Percentiles rank a stretch among this genome's conserved stretches.
Evolutionary conservation across 2,329 filamentous ascomycete species (phyloP).

Genomic region (Zasmidium angulare): DNA sequence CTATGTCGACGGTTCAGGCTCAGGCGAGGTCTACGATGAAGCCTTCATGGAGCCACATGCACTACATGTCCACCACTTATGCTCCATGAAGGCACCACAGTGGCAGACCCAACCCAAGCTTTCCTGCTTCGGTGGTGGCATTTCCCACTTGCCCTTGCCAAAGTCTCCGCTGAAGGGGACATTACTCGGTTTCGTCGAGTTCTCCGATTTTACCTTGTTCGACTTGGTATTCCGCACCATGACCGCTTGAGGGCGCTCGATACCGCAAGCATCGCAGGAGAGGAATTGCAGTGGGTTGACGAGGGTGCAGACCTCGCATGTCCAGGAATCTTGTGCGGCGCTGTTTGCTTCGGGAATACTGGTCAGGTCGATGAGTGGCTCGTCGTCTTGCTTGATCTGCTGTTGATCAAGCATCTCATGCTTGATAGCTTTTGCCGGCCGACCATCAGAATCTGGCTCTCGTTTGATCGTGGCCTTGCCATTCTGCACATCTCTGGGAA

Average conservation of each 20-base stretch:
- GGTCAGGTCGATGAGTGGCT: conserved; percentile 22
- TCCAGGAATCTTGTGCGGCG: conserved; percentile 46
- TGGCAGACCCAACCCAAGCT: conserved; percentile 61
- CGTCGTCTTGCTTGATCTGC: conserved; percentile 5
- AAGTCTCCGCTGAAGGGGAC: neutral
- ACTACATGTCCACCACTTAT: conserved; percentile 64
- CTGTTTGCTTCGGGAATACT: conserved; percentile 38
- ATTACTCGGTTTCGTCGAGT: conserved; percentile 7
- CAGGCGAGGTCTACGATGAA: conserved; percentile 38
- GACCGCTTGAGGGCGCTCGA: conserved; percentile 51
- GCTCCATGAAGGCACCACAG: conserved; percentile 64
- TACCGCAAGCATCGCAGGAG: conserved; percentile 60
- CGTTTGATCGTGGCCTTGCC: neutral
- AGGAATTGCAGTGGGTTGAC: conserved; percentile 61
- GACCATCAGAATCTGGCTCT: conserved; percentile 1
- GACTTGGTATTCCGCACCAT: conserved; percentile 24
- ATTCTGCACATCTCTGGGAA: neutral
- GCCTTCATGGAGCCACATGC: conserved; percentile 60
- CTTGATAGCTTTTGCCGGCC: conserved; percentile 10
- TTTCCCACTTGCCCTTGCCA: neutral
- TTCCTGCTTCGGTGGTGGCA: conserved; percentile 36
- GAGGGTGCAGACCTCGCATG: conserved; percentile 62
- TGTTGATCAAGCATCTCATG: conserved; percentile 7
- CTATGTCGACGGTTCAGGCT: neutral
- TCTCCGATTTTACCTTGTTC: neutral